Conservation (phyloP, 1,284 basidiomycete species). For the Schizopora paradoxa region DNA sequence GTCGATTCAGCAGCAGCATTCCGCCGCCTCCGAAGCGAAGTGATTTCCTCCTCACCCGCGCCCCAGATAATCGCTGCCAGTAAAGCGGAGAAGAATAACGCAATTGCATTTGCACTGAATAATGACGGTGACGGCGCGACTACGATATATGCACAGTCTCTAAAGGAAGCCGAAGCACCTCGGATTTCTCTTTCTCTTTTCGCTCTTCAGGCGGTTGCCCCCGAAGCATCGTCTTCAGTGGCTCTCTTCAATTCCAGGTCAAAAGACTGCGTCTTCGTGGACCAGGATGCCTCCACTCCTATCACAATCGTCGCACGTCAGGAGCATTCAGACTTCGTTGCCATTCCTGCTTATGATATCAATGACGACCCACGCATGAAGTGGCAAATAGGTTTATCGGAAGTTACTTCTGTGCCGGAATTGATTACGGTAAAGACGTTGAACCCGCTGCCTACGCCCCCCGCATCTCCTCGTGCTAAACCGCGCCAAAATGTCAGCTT, state of each 20-base stretch:
- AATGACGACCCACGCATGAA: not conserved
- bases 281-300: not conserved
- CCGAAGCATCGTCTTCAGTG: not conserved
- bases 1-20: not conserved
- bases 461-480: conserved; percentile 3
- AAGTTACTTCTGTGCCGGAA: not conserved
- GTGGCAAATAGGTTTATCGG: conserved; percentile 3
- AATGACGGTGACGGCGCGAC: conserved; percentile 1
- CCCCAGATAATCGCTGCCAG: conserved; percentile 4
- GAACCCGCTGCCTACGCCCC: conserved; percentile 11
- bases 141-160: conserved; percentile 6
- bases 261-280: too few species aligned
- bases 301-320: not conserved
- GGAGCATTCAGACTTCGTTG: not conserved
- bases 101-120: conserved; percentile 1
- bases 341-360: conserved; percentile 5
- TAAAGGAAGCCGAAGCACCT: not conserved
- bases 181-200: not conserved
- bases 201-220: not conserved
- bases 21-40: conserved; percentile 1
- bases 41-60: conserved; percentile 3
- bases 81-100: not conserved
- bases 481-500: conserved; percentile 10
- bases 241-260: not conserved
- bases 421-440: not conserved